phyloP scores from a whole-genome alignment of 768 basidiomycete species.

The Lentinula aciculospora region DNA sequence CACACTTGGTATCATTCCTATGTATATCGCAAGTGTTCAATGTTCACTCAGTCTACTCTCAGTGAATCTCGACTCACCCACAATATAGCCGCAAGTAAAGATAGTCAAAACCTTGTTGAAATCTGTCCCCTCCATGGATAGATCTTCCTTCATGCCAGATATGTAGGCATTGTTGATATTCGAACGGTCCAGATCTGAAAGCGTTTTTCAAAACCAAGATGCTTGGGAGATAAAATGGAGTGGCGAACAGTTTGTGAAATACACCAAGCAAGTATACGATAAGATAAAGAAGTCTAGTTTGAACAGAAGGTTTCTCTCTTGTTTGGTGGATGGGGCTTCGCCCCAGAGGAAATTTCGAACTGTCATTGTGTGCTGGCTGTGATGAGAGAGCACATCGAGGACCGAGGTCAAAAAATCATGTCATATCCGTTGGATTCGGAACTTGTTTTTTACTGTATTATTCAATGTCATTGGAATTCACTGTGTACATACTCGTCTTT shows the following conservation, averaged over 20 bases:
- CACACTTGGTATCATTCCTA: constrained; percentile 64
- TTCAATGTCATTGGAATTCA: no score
- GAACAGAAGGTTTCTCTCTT: constrained; percentile 46
- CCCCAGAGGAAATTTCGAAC: constrained; percentile 28
- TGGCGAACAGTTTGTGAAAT: constrained; percentile 57
- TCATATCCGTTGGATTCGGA: no score
- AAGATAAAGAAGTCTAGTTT: constrained; percentile 67
- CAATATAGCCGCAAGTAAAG: constrained; percentile 71
- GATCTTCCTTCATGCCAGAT: constrained; percentile 74
- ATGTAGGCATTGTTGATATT: constrained; percentile 72
- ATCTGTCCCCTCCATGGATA: constrained; percentile 58
- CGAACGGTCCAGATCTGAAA: constrained; percentile 57
- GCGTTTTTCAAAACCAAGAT: background rate
- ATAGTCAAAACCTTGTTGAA: constrained; percentile 68
- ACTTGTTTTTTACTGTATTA: no score
- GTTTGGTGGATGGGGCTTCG: constrained; percentile 28
- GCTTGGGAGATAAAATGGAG: background rate
- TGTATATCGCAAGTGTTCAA: background rate
- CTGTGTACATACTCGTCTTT: no score
- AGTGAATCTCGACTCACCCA: constrained; percentile 17
- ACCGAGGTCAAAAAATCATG: no score
- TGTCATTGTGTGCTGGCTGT: background rate
- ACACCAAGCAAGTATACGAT: constrained; percentile 70
- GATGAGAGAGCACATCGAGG: no score
- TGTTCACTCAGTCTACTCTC: background rate